Percentiles rank a stretch among this genome's conserved stretches.
phyloP scores from a whole-genome alignment of 495 filamentous ascomycete genomes.

The Tuber melanosporum region DNA sequence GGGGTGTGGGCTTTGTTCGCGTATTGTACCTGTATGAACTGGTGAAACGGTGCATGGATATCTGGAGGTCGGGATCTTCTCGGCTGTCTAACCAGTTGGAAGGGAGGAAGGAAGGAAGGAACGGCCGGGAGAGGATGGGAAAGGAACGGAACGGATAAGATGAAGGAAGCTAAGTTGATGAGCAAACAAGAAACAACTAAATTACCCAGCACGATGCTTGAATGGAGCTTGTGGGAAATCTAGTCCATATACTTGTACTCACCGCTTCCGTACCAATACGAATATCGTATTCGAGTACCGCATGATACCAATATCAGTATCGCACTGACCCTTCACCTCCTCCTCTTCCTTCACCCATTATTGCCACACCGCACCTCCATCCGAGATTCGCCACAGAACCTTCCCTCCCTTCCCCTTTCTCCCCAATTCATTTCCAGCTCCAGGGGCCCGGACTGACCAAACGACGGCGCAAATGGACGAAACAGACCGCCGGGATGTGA shows the following conservation, averaged over 20 bases:
- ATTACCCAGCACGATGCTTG: neutral
- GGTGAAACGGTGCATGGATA: neutral
- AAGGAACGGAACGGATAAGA: neutral
- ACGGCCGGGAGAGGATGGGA: neutral
- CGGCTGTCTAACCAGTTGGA: neutral
- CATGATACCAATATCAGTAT: neutral
- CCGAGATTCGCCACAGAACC: conserved; percentile 1
- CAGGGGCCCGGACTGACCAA: conserved; percentile 3
- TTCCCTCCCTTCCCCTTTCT: neutral
- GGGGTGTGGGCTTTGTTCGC: neutral
- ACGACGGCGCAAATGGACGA: neutral
- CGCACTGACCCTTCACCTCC: neutral
- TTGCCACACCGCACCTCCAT: neutral
- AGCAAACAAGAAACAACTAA: neutral
- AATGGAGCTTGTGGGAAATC: neutral
- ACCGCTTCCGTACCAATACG: neutral
- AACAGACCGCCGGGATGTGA: neutral
- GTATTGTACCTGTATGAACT: neutral
- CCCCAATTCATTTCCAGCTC: neutral
- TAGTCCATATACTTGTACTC: neutral
- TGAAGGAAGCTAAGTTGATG: neutral
- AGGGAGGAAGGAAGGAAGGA: neutral
- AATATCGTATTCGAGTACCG: neutral
- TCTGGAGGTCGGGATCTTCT: neutral
- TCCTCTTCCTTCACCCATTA: neutral